Conservation (phyloP, 2,329 filamentous ascomycete genomes). For the Cladorrhinum sp. region DNA sequence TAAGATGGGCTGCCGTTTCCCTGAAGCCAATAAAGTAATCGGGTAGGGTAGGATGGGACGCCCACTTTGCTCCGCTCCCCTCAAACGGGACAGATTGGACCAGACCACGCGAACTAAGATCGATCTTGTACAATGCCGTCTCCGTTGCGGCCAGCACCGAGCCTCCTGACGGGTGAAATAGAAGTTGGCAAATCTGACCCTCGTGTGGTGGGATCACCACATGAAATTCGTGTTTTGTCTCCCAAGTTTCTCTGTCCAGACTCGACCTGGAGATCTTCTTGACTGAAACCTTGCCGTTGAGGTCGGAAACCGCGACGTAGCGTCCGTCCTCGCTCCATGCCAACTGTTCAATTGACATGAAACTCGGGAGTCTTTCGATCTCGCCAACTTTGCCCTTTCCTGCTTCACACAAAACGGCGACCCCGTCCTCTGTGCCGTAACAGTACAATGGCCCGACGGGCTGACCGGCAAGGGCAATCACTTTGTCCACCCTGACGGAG, state of each 20-base stretch:
- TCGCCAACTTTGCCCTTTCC: slow-evolving; percentile 8
- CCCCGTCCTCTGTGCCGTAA: slow-evolving; percentile 13
- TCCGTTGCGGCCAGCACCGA: background rate
- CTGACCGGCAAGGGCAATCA: slow-evolving; percentile 6
- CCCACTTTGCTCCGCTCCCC: slow-evolving; percentile 3
- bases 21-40: slow-evolving; percentile 1
- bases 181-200: slow-evolving; percentile 5
- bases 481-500: background rate
- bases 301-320: slow-evolving; percentile 1
- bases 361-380: background rate
- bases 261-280: background rate
- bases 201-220: background rate
- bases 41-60: background rate
- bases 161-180: slow-evolving; percentile 8
- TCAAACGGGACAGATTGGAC: background rate
- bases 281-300: background rate
- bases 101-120: background rate
- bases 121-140: background rate
- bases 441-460: slow-evolving; percentile 10
- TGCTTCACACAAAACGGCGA: slow-evolving; percentile 1
- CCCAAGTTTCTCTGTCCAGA: background rate
- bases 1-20: no score
- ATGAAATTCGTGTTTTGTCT: background rate
- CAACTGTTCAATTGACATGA: slow-evolving; percentile 7
- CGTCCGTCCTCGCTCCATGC: slow-evolving; percentile 12